Base-by-base conservation (phyloP, 1,284 basidiomycete species). In the Neolentinus lepideus region DNA sequence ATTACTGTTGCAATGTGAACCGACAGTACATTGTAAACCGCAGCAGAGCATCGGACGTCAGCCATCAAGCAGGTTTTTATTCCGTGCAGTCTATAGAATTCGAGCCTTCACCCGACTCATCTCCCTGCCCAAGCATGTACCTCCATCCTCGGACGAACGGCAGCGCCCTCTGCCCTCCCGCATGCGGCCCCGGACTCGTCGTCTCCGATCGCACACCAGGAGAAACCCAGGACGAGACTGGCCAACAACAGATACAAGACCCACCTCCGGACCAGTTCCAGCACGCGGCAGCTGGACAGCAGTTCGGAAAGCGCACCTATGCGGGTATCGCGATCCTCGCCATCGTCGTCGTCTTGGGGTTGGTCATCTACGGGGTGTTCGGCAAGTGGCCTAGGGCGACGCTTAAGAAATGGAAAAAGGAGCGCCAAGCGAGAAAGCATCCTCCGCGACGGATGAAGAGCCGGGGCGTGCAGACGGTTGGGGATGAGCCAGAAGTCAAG, bases 251-350 rank as follows among this genome's bases (percentile, higher is more conserved):
- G 59, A 24, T 52, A 27, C 54, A 54, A 56, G 55, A 50, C 55
- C 54, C 22, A 43, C 35, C 56, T 58, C 46, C 54, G 36, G 25
- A 52, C 33, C 52, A 29, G 29, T 55, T 57, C 50, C 55, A 56
- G 43, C 38, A 43, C 8, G 16, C 16, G 16, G 19, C 16, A 3
- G 38, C 8, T 16, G 38, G 38, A 16, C 8, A 43, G 38, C 53
- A 38, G 29, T 54, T 64, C 56, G 60, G 55, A 21, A 59, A 51
- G 60, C 38, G 61, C 55, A 67, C 68, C 61, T 58, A 66, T 53
- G 53, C 67, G 55, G 71, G 69, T 38, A 56, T 69, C 57, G 54
- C 69, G 62, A 58, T 71, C 57, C 59, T 67, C 56, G 61, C 60
- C 47, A 56, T 63, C 22, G 56, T 71, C 53, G 56, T 64, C 46